Evolutionary conservation across 257 asterid species (phyloP).

Genomic region (Rubia yunnanensis): DNA sequence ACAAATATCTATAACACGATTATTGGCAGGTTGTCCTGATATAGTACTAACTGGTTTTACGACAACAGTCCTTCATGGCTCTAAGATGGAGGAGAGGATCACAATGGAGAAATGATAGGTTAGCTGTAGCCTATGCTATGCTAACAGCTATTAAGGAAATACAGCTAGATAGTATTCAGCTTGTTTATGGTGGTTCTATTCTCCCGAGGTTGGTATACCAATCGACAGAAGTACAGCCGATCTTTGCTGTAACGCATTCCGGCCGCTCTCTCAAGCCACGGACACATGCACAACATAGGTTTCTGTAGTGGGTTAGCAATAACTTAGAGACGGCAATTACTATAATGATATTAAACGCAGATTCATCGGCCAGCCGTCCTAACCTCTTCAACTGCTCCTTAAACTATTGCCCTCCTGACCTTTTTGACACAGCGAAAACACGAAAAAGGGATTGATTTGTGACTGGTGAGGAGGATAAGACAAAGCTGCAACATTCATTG

Average conservation of each 20-base stretch:
- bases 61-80: too few relatives aligned
- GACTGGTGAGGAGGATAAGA: conserved; percentile 12
- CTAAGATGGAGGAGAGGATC: too few relatives aligned
- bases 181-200: neutral
- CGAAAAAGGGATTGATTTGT: conserved; percentile 3
- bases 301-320: neutral
- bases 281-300: neutral
- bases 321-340: neutral
- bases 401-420: neutral
- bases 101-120: neutral
- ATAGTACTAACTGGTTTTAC: too few relatives aligned
- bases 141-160: neutral
- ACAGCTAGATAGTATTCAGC: neutral
- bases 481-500: conserved; percentile 10
- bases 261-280: neutral
- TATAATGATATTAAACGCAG: neutral
- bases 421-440: neutral
- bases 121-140: neutral
- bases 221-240: neutral
- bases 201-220: neutral
- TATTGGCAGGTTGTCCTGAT: too few relatives aligned
- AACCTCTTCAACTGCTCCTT: conserved; percentile 13
- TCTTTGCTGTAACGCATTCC: neutral
- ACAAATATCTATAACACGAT: too few relatives aligned
- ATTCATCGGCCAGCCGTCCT: conserved; percentile 12